A percentile compares a stretch with the other conserved stretches of the same genome.
Evolutionary conservation across 1,284 basidiomycete species (phyloP).

Genomic region (Leucoagaricus sp.): DNA sequence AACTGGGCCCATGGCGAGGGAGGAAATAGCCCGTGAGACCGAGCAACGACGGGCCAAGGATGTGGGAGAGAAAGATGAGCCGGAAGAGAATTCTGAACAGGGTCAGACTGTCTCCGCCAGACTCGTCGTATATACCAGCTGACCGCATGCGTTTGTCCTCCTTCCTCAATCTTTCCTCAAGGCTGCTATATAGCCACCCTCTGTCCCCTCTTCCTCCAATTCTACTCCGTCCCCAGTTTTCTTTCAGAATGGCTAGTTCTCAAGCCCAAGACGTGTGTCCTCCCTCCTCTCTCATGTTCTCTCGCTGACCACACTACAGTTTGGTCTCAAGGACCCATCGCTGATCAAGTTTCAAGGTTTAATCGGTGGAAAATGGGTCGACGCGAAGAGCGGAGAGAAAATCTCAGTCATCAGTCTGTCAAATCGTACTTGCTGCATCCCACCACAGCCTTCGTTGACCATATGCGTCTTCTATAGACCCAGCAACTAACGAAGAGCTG

Average conservation of each 20-base stretch:
- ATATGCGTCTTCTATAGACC: constrained; percentile 55
- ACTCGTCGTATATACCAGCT: not conserved
- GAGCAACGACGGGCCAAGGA: not conserved
- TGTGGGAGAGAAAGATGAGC: constrained; percentile 9
- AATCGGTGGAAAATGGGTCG: constrained; percentile 83
- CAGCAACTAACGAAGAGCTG: constrained; percentile 78
- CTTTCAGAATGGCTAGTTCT: constrained; percentile 46
- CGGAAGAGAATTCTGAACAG: not conserved
- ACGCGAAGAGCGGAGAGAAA: constrained; percentile 70
- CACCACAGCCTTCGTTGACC: not conserved
- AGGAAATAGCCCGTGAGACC: not conserved
- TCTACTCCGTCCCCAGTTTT: constrained; percentile 1
- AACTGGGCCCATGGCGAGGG: not conserved
- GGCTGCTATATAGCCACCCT: constrained; percentile 6
- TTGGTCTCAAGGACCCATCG: constrained; percentile 74
- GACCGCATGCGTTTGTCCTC: constrained; percentile 12
- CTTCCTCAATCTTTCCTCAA: constrained; percentile 9
- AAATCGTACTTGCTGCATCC: not conserved
- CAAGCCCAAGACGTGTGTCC: constrained; percentile 37
- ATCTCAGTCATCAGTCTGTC: constrained; percentile 76
- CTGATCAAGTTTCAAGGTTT: constrained; percentile 77
- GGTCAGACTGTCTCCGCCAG: not conserved
- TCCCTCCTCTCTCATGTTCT: not conserved
- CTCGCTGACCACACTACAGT: constrained; percentile 38
- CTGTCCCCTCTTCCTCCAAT: not conserved